Evolutionary conservation across 371 early-diverging fungal genomes (phyloP).

Genomic region (Phascolomyces articulosus): DNA sequence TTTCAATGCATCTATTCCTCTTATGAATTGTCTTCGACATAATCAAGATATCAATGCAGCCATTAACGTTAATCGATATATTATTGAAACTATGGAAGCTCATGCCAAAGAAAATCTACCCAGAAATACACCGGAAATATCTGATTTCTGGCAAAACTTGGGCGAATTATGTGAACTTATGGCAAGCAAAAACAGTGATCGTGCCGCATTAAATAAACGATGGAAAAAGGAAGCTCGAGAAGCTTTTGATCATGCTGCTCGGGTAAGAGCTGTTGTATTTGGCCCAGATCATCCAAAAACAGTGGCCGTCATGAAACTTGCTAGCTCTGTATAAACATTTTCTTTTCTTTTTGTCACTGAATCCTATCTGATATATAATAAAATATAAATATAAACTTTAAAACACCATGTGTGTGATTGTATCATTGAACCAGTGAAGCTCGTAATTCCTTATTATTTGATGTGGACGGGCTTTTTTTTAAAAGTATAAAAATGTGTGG

Average conservation of each 20-base stretch:
- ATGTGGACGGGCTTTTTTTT: neutral
- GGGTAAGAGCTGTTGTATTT: slow-evolving; percentile 45
- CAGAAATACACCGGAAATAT: slow-evolving; percentile 58
- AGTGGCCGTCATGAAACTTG: slow-evolving; percentile 8
- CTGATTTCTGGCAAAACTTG: slow-evolving; percentile 64
- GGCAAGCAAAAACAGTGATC: slow-evolving; percentile 39
- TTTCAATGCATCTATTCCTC: slow-evolving; percentile 59
- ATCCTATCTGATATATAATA: too few relatives aligned
- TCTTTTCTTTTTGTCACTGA: too few relatives aligned
- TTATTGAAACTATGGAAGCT: slow-evolving; percentile 44
- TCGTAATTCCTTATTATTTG: too few relatives aligned
- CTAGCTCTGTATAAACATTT: neutral
- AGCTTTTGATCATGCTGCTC: slow-evolving; percentile 49
- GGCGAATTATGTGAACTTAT: slow-evolving; percentile 58
- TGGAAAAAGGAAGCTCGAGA: slow-evolving; percentile 53
- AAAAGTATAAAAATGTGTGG: neutral
- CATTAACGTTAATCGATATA: slow-evolving; percentile 54
- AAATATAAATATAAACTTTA: too few relatives aligned
- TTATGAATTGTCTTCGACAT: slow-evolving; percentile 58
- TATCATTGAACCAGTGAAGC: too few relatives aligned
- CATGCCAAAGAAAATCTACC: slow-evolving; percentile 47
- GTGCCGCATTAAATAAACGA: slow-evolving; percentile 31
- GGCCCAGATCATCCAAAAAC: slow-evolving; percentile 59
- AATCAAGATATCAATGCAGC: slow-evolving; percentile 57
- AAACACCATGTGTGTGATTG: too few relatives aligned